Base-by-base conservation (phyloP, 2,329 filamentous ascomycete species). In the Pseudogymnoascus sp. region DNA sequence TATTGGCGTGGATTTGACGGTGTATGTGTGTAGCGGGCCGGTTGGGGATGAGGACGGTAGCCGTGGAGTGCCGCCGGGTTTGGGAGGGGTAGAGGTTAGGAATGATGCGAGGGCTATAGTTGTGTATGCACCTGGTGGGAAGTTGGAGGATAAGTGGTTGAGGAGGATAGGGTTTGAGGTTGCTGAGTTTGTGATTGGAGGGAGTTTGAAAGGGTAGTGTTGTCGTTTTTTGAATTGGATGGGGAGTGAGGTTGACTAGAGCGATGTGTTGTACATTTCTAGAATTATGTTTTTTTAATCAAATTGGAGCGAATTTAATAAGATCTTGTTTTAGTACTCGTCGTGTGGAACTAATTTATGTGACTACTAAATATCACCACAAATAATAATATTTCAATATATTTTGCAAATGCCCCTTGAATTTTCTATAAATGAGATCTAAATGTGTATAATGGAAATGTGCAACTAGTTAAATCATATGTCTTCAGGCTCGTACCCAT, bases 81-180 rank as follows among this genome's bases (percentile, higher is more conserved):
- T 15, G 13, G 61, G 66, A 2, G 74, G 76, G 0, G 84, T 89
- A 4, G 85, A 89, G 68, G 78, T 87, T 47, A 71, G 76, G 31
- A 77, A 76, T 60, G 80, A 80, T 60, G 78, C 79, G 9, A 76
- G 76, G 7, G 72, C 82, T 41, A 79, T 88, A 68, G 74, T 86
- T 15, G 76, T 88, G 40, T 76, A 81, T 60, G 57, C 67, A 35
- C 62, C 64, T 47, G 73, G 68, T 13, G 73, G 39, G 70, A 75
- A 69, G 74, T 71, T 90, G 65, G 85, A 86, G 64, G 87, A 90
- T 72, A 87, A 84, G 69, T 85, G 85, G 9, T 79, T 92, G 72
- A 81, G 91, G 63, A 79, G 92, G 64, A 77, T 96, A 58, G 87
- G 85, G 1, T 97, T 97, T 74, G 92, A 97, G 76, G 85, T 97